These are phyloP conservation scores for Fonsecaea monophora DNA, from an alignment of 2,329 filamentous ascomycete genomes.

Conservation along the genomic window DNA sequence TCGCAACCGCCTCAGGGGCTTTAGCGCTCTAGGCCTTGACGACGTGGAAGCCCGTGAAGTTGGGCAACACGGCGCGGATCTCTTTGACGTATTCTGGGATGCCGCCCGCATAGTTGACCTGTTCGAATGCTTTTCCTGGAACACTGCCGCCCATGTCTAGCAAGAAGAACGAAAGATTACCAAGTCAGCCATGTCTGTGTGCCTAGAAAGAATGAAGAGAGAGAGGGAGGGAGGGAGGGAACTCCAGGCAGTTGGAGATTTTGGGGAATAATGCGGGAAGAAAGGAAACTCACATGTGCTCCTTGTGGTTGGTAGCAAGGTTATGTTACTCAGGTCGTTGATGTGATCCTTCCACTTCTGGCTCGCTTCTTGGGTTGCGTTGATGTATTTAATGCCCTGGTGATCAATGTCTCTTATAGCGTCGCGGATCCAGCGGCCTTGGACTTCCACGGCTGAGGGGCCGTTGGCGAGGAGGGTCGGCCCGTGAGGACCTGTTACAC, in stretches of 20 bases:
- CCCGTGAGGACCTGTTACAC: slow-evolving; percentile 50
- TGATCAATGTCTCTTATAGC: slow-evolving; percentile 59
- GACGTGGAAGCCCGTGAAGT: slow-evolving; percentile 36
- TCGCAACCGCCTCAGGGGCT: too few species aligned
- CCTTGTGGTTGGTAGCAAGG: slow-evolving; percentile 53
- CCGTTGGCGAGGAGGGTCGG: slow-evolving; percentile 65
- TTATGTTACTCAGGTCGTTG: slow-evolving; percentile 53
- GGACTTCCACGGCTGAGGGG: slow-evolving; percentile 61
- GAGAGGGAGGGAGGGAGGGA: too few species aligned
- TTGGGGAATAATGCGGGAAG: not conserved
- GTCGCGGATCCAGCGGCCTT: slow-evolving; percentile 62
- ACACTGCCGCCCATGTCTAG: slow-evolving; percentile 64
- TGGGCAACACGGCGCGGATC: slow-evolving; percentile 35
- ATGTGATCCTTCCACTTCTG: slow-evolving; percentile 60
- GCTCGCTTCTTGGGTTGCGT: slow-evolving; percentile 57
- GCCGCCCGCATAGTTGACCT: slow-evolving; percentile 54
- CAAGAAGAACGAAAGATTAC: slow-evolving; percentile 41
- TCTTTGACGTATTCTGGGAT: slow-evolving; percentile 37
- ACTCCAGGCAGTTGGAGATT: too few species aligned
- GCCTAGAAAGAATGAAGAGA: too few species aligned
- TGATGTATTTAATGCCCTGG: slow-evolving; percentile 58
- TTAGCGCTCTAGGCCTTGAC: slow-evolving; percentile 26
- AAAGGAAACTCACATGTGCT: slow-evolving; percentile 43
- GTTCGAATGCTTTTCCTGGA: slow-evolving; percentile 63
- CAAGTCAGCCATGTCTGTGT: not conserved